Base-by-base conservation (phyloP, 257 asterid genomes). In the Penstemon davidsonii region DNA sequence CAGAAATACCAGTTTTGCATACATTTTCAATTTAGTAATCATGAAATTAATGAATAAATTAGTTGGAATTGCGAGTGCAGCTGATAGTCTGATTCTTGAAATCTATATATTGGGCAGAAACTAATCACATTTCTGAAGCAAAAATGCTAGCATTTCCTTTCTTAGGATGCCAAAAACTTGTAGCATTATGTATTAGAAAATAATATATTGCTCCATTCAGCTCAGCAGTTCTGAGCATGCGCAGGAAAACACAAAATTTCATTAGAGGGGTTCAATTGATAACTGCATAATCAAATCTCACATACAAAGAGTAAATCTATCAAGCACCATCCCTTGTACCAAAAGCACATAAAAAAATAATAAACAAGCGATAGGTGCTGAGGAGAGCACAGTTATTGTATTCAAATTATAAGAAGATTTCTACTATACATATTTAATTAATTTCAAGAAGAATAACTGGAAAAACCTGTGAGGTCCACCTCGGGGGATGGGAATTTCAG, bases 381-480 rank as follows among this genome's bases (percentile, higher is more conserved):
- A 36, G n/a, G 3, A 52, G 66, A 19, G 40, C 61, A 57, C 55
- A 68, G 7, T 6, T 37, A 38, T 41, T 51, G 11, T 15, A 44
- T 25, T 57, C 58, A 37, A 37, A 47, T 39, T 44, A 50, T 42
- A 33, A 70, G 57, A 12, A 59, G 46, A 49, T 51, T 6, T 60
- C 43, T 39, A 50, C 13, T 7, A 25, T 19, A 46, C 11, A 73
- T 54, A 18, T n/a, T 18, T 43, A 15, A 15, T 63, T 19, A 59
- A 19, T n/a, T 56, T 13, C 65, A 53, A 18, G 53, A 43, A 66
- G 73, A 74, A 64, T 66, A 69, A 42, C 53, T 7, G 8, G 54
- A 62, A 70, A 66, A 67, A 91, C 96, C 98, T 87, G 82, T 91
- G 98, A 47, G 98, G 96, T 73, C 96, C 98, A 71, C 98, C 98